Conservation (phyloP, 2,329 filamentous ascomycete species). For the Fusarium sp. region DNA sequence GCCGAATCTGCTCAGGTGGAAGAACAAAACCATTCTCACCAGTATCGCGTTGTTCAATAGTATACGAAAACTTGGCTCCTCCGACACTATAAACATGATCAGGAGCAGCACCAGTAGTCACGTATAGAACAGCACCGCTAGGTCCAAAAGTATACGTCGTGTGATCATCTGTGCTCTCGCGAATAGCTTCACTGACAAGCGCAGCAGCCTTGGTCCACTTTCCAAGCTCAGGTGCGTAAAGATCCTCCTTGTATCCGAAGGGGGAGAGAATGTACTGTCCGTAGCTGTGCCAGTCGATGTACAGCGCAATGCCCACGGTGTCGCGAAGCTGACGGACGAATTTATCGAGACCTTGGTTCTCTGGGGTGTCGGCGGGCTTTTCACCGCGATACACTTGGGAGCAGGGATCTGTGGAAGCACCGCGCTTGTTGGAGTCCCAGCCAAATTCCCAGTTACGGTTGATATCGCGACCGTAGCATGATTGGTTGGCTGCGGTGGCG, state of each 20-base stretch:
- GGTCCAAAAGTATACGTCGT: conserved; percentile 50
- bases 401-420: conserved; percentile 60
- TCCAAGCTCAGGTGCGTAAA: conserved; percentile 50
- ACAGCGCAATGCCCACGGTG: conserved; percentile 52
- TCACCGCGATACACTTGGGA: conserved; percentile 55
- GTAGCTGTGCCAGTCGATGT: conserved; percentile 59
- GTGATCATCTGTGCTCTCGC: conserved; percentile 41
- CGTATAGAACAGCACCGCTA: conserved; percentile 51
- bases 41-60: conserved; percentile 49
- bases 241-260: conserved; percentile 56
- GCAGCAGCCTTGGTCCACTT: conserved; percentile 52
- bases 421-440: conserved; percentile 55
- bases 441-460: conserved; percentile 64
- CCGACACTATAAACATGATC: conserved; percentile 43
- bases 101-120: conserved; percentile 45
- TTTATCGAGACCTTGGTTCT: conserved; percentile 56
- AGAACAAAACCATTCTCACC: conserved; percentile 50
- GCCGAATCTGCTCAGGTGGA: conserved; percentile 49
- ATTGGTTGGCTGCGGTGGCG: conserved; percentile 28
- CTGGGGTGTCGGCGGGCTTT: conserved; percentile 53
- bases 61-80: conserved; percentile 50
- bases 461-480: conserved; percentile 60
- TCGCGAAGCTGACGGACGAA: conserved; percentile 45
- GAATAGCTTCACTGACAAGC: conserved; percentile 43
- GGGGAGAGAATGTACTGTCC: conserved; percentile 55